Base-by-base conservation (phyloP, 305 asterid species). In the Fraxinus sp. region DNA sequence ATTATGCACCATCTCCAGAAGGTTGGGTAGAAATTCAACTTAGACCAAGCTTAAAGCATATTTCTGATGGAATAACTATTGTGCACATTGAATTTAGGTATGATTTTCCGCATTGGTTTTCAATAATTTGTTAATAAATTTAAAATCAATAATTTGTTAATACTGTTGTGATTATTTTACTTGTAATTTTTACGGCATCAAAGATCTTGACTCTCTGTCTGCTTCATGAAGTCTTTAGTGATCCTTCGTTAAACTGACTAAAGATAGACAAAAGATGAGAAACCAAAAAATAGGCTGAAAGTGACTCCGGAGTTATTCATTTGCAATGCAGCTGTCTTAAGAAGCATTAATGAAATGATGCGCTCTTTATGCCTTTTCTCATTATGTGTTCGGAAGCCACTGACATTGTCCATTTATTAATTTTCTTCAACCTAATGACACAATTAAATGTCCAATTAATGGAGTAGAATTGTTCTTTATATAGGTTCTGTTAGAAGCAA, bases 21-120 rank as follows among this genome's bases (percentile, higher is more conserved):
- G 97, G 98, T 73, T 95, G 98, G 98, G 92, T 95, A 32, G 96
- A 93, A 88, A 89, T 93, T 85, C 95, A 91, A 82, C 91, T 93
- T 80, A 88, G 88, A 62, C 94, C 95, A 62, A 92, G 87, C 88
- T 66, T 91, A 77, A 92, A 88, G 88, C 92, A 88, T 79, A 85
- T 87, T 78, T 88, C 97, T n/a, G 91, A 85, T 74, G 93, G 90
- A 84, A 83, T 83, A 74, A 82, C 88, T 52, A 13, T 78, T 7
- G 89, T 86, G 81, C 97, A 91, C 76, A 87, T 89, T 72, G 97
- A 93, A 79, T 90, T 91, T 81, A 92, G 97, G 97, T 94, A 84
- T 64, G 70, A n/a, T 35, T 16, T 39, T 80, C 36, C 78, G 14
- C 39, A 7, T 64, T 55, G 41, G 68, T 82, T 33, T 74, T 71